Base-by-base conservation (phyloP, 108 stramenopile species). In the Nitzschia palea region DNA sequence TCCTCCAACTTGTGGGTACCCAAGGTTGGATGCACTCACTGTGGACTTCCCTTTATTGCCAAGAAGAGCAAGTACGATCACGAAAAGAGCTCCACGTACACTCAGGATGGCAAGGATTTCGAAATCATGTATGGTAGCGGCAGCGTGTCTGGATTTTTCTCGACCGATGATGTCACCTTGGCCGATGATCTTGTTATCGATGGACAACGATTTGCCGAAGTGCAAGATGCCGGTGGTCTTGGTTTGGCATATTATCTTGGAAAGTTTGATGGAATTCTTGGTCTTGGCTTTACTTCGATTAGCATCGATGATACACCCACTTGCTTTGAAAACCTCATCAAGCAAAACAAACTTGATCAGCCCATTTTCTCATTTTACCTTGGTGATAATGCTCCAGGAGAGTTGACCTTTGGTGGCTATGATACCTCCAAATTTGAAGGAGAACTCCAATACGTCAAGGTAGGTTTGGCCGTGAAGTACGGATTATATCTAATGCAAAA, bases 251-350 rank as follows among this genome's bases (percentile, higher is more conserved):
- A 94, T 68, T 77, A 80, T 15, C 53, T 97, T 31, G 97, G 97
- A 29, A 93, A 97, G 35, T 99, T 98, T 76, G 99, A 98, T 76
- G 99, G 99, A 34, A 99, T 99, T 67, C 70, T 98, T 54, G 99
- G 99, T 68, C 67, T 98, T 36, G 99, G 94, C 50, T 99, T 98
- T 59, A 87, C 91, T 42, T 81, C 82, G 48, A 84, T 99, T 60
- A 74, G 80, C 31, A 83, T 98, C 50, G 97, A 90, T 52, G 82
- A 84, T 37, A 81, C 91, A 2, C 74, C 86, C 27, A 98, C 99
- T 14, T 93, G 95, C 14, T 96, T 99, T 73, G 85, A 97, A 45
- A 93, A 95, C 68, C 82, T 97, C 45, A 87, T 99, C 45, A 87
- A 89, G 55, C 86, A 94, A 66, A 86, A 81, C 26, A 56, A 73